These are phyloP conservation scores for Hymenochaete sp. DNA, from an alignment of 1,284 basidiomycete species.

Conservation along the genomic window DNA sequence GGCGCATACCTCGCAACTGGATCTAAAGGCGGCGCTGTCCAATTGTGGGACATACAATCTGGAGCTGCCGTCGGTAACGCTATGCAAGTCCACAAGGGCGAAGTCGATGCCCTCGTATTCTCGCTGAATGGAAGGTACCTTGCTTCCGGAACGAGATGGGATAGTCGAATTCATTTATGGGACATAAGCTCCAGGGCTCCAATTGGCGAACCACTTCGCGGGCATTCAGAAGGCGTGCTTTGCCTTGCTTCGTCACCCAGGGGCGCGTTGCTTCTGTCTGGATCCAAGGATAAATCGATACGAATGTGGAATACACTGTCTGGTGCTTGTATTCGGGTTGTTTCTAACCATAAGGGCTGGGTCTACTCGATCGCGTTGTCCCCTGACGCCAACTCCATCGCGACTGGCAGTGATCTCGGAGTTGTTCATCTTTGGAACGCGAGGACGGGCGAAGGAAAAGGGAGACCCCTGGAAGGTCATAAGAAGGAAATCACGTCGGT, in stretches of 20 bases:
- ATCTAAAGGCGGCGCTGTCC: neutral
- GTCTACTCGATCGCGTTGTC: slow-evolving; percentile 2
- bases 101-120: neutral
- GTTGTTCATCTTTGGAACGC: slow-evolving; percentile 4
- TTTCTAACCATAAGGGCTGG: neutral
- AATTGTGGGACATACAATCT: neutral
- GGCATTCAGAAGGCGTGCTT: too few relatives aligned
- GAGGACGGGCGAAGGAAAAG: neutral
- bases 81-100: neutral
- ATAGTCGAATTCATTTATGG: too few relatives aligned
- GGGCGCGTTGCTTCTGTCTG: too few relatives aligned
- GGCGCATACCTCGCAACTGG: neutral
- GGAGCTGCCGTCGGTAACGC: neutral
- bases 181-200: too few relatives aligned
- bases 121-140: neutral
- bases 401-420: neutral
- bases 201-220: too few relatives aligned
- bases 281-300: neutral
- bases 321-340: neutral
- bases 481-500: neutral
- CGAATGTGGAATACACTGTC: neutral
- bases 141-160: neutral
- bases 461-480: neutral
- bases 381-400: slow-evolving; percentile 1
- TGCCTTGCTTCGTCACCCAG: too few relatives aligned